phyloP scores from a whole-genome alignment of 768 basidiomycete genomes.

The Pisolithus marmoratus region DNA sequence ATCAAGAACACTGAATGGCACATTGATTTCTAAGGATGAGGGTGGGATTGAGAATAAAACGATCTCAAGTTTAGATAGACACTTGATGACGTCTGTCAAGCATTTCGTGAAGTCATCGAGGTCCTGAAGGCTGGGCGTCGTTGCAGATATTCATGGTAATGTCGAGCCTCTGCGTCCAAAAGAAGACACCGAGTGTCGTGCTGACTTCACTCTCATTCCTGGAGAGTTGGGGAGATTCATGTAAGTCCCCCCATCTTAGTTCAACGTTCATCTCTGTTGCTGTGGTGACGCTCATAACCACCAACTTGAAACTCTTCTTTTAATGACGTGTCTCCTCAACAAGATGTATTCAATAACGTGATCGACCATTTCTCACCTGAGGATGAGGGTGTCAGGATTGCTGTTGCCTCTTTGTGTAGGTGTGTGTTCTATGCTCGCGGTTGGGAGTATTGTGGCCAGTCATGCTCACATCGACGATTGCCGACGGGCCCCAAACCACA shows the following conservation, averaged over 20 bases:
- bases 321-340: conserved; percentile 83
- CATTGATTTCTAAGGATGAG: too few species aligned
- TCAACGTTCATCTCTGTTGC: not conserved
- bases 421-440: conserved; percentile 23
- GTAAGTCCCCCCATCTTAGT: conserved; percentile 39
- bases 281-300: not conserved
- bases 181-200: conserved; percentile 58
- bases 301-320: too few species aligned
- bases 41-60: conserved; percentile 11
- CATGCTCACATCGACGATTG: not conserved
- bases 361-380: conserved; percentile 72
- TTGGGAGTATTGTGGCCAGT: not conserved
- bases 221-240: conserved; percentile 92
- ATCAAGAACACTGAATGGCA: not conserved
- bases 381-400: conserved; percentile 81
- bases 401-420: conserved; percentile 94
- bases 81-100: conserved; percentile 11
- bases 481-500: not conserved
- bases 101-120: not conserved
- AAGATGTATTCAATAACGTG: conserved; percentile 69
- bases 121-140: not conserved
- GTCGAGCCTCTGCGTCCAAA: conserved; percentile 19
- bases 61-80: conserved; percentile 15
- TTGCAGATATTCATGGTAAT: conserved; percentile 13
- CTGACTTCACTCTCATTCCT: conserved; percentile 81